Evolutionary conservation across 352 stramenopile genomes (phyloP).

Genomic region (Plasmopara halstedii): DNA sequence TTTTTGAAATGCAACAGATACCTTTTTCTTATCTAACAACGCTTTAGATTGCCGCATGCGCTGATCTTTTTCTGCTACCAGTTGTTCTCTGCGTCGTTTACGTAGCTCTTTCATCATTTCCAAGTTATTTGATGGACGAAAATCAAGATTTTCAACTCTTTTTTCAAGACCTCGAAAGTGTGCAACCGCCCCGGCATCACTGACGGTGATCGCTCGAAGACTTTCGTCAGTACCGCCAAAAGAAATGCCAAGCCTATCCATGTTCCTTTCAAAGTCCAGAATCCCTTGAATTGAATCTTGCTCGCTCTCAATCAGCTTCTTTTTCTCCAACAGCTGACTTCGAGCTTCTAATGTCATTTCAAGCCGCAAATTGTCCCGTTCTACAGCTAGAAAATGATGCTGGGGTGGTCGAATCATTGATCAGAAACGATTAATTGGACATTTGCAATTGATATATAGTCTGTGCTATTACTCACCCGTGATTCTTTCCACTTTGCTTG

Average conservation of each 20-base stretch:
- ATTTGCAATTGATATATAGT: not conserved
- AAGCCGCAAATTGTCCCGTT: constrained; percentile 48
- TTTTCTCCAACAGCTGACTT: constrained; percentile 22
- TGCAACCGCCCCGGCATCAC: constrained; percentile 28
- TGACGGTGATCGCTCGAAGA: constrained; percentile 32
- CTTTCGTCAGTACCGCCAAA: constrained; percentile 6
- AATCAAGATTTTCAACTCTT: constrained; percentile 44
- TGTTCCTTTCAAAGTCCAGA: constrained; percentile 54
- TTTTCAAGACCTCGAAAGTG: constrained; percentile 41
- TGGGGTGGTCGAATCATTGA: constrained; percentile 1
- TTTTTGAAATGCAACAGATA: not conserved
- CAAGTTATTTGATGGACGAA: constrained; percentile 66
- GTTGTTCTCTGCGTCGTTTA: constrained; percentile 51
- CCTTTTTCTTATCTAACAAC: constrained; percentile 32
- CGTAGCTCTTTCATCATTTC: constrained; percentile 83
- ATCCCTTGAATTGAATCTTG: constrained; percentile 39
- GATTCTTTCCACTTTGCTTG: constrained; percentile 45
- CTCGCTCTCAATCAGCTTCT: constrained; percentile 21
- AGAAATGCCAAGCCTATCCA: constrained; percentile 45
- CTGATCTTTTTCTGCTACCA: constrained; percentile 61
- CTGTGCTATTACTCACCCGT: constrained; percentile 24
- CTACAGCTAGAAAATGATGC: constrained; percentile 25
- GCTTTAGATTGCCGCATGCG: constrained; percentile 41
- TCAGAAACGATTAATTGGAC: not conserved
- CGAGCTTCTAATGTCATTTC: constrained; percentile 52